phyloP scores from a whole-genome alignment of 257 asterid species.

The Capsicum pubescens region DNA sequence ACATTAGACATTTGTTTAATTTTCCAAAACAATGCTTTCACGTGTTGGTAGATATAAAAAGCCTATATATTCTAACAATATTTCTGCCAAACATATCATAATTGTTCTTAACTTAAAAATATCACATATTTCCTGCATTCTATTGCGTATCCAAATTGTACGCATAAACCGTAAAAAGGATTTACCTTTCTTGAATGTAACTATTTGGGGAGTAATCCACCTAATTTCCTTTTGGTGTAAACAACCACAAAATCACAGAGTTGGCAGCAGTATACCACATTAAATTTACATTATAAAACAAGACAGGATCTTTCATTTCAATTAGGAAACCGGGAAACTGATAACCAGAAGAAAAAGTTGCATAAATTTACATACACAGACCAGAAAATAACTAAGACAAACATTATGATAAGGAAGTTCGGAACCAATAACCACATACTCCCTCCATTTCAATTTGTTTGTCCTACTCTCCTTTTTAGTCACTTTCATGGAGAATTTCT shows the following conservation, averaged over 20 bases:
- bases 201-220: not conserved
- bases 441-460: too few species aligned
- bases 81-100: not conserved
- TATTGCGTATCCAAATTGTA: not conserved
- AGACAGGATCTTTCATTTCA: not conserved
- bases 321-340: not conserved
- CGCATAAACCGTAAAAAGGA: constrained; percentile 3
- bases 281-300: not conserved
- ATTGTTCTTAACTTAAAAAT: not conserved
- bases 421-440: not conserved
- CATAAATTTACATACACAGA: not conserved
- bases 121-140: not conserved
- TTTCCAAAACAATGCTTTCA: not conserved
- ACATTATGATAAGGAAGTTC: not conserved
- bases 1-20: not conserved
- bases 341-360: not conserved
- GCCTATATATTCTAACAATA: not conserved
- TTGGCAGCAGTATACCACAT: not conserved
- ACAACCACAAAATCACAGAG: not conserved
- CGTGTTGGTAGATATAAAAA: not conserved
- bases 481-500: not conserved
- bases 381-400: not conserved
- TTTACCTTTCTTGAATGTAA: not conserved
- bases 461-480: not conserved
- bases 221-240: not conserved